Conservation (phyloP, 192 early-diverging fungal species). For the Gonapodya sp. region DNA sequence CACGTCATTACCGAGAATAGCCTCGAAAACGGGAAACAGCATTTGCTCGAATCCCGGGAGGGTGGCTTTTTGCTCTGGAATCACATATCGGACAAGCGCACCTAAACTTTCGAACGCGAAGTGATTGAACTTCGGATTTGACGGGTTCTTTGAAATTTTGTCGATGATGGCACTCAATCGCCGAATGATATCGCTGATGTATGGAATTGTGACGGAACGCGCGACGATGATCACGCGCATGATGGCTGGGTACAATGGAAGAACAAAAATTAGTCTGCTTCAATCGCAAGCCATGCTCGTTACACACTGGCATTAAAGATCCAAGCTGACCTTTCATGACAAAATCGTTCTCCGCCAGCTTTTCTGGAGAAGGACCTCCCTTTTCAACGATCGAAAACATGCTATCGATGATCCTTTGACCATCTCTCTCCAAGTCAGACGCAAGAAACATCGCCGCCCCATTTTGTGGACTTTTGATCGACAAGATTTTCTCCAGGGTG, state of each 20-base stretch:
- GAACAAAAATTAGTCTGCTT: conserved; percentile 10
- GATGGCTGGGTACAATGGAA: conserved; percentile 34
- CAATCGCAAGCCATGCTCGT: conserved; percentile 1
- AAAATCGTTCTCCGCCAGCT: conserved; percentile 94
- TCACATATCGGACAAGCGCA: conserved; percentile 69
- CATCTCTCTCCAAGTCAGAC: conserved; percentile 58
- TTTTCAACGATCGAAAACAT: conserved; percentile 70
- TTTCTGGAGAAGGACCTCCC: conserved; percentile 65
- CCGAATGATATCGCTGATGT: conserved; percentile 59
- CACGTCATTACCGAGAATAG: conserved; percentile 74
- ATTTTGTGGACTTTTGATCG: conserved; percentile 47
- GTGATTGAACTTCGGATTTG: conserved; percentile 97
- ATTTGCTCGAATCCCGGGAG: conserved; percentile 74
- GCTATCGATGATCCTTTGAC: conserved; percentile 54
- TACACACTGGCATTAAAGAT: neutral
- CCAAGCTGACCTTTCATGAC: conserved; percentile 67
- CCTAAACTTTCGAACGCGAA: conserved; percentile 90
- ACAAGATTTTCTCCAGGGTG: conserved; percentile 80
- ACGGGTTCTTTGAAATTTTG: conserved; percentile 85
- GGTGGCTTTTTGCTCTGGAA: conserved; percentile 53
- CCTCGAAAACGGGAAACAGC: conserved; percentile 82
- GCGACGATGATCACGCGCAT: conserved; percentile 78
- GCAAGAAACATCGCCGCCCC: conserved; percentile 40
- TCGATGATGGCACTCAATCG: conserved; percentile 70
- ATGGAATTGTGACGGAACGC: conserved; percentile 60